These are phyloP conservation scores for Leishmania aethiopica DNA, from an alignment of 208 protist species.

Conservation along the genomic window DNA sequence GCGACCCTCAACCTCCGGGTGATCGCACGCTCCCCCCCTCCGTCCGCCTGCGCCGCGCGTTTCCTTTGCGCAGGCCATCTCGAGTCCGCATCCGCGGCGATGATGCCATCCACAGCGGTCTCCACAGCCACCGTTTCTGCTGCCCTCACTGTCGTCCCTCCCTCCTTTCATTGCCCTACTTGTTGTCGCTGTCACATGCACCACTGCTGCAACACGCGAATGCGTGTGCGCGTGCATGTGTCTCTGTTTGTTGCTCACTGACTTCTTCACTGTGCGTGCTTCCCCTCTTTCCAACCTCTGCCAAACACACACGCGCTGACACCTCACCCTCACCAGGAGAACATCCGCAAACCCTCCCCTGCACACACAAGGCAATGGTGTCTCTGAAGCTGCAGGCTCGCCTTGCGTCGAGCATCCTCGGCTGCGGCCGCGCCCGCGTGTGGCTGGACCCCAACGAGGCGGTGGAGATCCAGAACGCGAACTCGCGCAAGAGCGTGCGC, in stretches of 20 bases:
- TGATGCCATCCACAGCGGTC: background rate
- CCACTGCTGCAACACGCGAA: background rate
- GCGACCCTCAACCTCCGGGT: background rate
- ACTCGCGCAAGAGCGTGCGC: constrained; percentile 96
- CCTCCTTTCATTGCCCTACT: background rate
- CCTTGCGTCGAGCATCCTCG: constrained; percentile 97
- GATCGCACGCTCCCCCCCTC: background rate
- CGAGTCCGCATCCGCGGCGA: background rate
- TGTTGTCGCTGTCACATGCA: background rate
- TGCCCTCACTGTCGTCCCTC: background rate
- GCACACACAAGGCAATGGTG: constrained; percentile 46
- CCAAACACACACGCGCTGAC: background rate
- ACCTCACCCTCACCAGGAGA: constrained; percentile 1
- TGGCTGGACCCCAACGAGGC: constrained; percentile 99
- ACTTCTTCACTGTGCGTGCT: background rate
- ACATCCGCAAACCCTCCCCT: background rate
- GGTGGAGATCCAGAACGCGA: constrained; percentile 96
- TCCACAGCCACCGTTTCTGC: background rate
- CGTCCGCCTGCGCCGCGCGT: background rate
- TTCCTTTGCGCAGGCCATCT: background rate
- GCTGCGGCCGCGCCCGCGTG: constrained; percentile 97
- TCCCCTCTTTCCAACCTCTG: background rate
- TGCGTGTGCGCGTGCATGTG: background rate
- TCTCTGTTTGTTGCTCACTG: background rate
- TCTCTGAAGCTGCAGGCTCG: constrained; percentile 97